A percentile compares a stretch with the other conserved stretches of the same genome.
phyloP scores from a whole-genome alignment of 768 basidiomycete species.

The Hygrocybe punicea region DNA sequence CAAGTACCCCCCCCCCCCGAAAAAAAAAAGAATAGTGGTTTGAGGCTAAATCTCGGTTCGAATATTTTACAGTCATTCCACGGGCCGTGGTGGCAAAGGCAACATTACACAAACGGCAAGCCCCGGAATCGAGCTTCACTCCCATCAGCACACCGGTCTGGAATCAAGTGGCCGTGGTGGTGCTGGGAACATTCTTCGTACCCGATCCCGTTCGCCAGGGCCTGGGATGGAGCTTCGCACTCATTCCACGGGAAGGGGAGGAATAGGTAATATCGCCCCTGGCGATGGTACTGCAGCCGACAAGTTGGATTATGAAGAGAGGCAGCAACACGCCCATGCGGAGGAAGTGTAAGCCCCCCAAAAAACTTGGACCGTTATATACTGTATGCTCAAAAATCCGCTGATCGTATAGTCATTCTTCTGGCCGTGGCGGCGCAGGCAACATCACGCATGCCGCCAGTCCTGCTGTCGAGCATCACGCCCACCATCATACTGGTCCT shows the following conservation, averaged over 20 bases:
- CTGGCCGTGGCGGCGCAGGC: constrained; percentile 8
- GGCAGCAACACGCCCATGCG: constrained; percentile 1
- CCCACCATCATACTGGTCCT: neutral
- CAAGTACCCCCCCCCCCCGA: constrained; percentile 2
- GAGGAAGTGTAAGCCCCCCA: neutral
- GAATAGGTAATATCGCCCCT: constrained; percentile 16
- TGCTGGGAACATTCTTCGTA: constrained; percentile 5
- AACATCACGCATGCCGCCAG: constrained; percentile 1
- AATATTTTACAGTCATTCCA: constrained; percentile 3
- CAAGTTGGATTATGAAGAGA: constrained; percentile 9
- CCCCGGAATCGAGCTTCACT: constrained; percentile 4
- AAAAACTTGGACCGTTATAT: neutral
- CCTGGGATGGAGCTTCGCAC: neutral
- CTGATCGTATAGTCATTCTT: constrained; percentile 5
- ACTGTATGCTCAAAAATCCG: neutral
- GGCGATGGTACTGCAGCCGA: constrained; percentile 7
- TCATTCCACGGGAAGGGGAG: constrained; percentile 19
- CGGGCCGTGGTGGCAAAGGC: constrained; percentile 3
- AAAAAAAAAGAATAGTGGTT: too few species aligned
- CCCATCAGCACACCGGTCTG: neutral
- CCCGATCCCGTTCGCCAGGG: neutral
- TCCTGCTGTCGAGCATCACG: constrained; percentile 8
- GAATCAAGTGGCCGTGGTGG: constrained; percentile 10
- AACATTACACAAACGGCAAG: neutral
- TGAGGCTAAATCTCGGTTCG: neutral